A percentile compares a stretch with the other conserved stretches of the same genome.
phyloP scores from a whole-genome alignment of 176 grass and related monocot genomes.

The Zea mays region DNA sequence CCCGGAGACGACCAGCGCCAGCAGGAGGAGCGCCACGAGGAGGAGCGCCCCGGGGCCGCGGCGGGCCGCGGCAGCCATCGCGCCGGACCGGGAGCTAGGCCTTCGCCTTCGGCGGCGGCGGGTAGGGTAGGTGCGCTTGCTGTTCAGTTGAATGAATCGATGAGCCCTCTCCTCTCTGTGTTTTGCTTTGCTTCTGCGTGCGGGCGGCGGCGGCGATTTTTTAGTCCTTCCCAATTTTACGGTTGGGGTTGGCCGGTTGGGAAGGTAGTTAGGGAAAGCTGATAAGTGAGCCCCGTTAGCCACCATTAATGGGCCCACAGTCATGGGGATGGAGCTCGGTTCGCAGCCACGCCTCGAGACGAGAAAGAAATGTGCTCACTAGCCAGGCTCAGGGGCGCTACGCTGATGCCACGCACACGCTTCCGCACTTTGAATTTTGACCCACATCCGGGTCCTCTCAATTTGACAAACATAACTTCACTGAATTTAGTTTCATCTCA shows the following conservation, averaged over 20 bases:
- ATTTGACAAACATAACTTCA: no score
- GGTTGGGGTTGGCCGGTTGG: neutral
- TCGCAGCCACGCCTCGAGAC: no score
- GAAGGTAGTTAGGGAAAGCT: conserved; percentile 9
- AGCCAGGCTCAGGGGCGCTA: no score
- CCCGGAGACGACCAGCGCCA: conserved; percentile 49
- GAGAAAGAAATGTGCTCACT: no score
- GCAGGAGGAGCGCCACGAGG: conserved; percentile 24
- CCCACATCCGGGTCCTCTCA: no score
- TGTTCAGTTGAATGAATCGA: neutral
- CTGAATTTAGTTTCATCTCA: no score
- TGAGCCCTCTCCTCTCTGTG: neutral
- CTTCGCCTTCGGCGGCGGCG: neutral
- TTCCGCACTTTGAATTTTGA: no score
- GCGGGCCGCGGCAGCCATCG: conserved; percentile 27
- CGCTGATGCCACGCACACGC: no score
- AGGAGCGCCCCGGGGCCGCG: conserved; percentile 20
- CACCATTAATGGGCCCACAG: no score
- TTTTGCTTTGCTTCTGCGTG: conserved; percentile 33
- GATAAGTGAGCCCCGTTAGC: neutral
- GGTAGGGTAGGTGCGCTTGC: conserved; percentile 21
- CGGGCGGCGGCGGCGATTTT: conserved; percentile 17
- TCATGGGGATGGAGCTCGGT: no score
- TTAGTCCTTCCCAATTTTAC: conserved; percentile 1
- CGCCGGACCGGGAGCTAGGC: conserved; percentile 10